These are phyloP conservation scores for Arthromyces matolae DNA, from an alignment of 768 basidiomycete species.

Conservation along the genomic window DNA sequence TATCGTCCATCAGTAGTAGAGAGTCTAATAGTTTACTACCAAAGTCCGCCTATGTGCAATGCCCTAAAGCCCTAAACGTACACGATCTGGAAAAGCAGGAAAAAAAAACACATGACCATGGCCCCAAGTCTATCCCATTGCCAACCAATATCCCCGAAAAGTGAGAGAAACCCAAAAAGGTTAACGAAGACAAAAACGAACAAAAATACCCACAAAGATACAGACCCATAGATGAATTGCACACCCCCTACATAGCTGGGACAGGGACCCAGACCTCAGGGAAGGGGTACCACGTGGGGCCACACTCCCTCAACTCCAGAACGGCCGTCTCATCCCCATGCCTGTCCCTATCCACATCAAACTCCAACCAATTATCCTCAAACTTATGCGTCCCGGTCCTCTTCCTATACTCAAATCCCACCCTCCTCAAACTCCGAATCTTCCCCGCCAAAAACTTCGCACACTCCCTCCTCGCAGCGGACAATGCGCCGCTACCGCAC, in stretches of 20 bases:
- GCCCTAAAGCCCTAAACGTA: too few relatives aligned
- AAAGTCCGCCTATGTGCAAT: too few relatives aligned
- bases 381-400: conserved; percentile 35
- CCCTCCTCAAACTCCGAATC: conserved; percentile 26
- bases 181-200: background rate
- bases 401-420: conserved; percentile 41
- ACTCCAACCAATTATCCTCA: conserved; percentile 42
- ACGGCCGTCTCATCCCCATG: conserved; percentile 5
- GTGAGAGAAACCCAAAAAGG: too few relatives aligned
- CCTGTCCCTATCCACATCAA: conserved; percentile 26
- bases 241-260: background rate
- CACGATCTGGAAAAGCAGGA: too few relatives aligned
- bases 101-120: background rate
- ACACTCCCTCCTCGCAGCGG: conserved; percentile 32
- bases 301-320: conserved; percentile 26
- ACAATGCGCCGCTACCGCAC: conserved; percentile 29
- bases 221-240: background rate
- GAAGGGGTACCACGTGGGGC: conserved; percentile 37
- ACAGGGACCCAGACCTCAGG: conserved; percentile 37
- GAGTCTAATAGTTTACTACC: too few relatives aligned
- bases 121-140: too few relatives aligned
- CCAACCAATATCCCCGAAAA: too few relatives aligned
- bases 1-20: too few relatives aligned
- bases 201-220: background rate
- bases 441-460: conserved; percentile 33